Percentiles rank a stretch among this genome's conserved stretches.
These are phyloP conservation scores for Perkinsus marinus DNA, from an alignment of 169 alveolate genomes.

Conservation along the genomic window DNA sequence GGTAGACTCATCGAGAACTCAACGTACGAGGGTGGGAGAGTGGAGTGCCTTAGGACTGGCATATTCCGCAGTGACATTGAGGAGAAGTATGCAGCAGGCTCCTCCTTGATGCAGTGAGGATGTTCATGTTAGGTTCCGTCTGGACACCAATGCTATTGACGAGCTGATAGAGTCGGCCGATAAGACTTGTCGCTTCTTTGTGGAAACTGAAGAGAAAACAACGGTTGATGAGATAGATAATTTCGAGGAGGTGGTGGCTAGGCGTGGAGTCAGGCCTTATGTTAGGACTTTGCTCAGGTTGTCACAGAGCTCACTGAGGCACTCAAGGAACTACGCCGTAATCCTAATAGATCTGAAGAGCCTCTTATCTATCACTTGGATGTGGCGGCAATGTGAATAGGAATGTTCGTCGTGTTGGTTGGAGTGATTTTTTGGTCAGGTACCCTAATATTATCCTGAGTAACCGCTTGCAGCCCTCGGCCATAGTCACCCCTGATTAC, in stretches of 20 bases:
- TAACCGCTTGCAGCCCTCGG: conserved; percentile 96
- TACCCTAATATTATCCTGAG: conserved; percentile 98
- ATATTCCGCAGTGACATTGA: conserved; percentile 88
- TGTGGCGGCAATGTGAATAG: conserved; percentile 93
- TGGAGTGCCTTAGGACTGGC: conserved; percentile 88
- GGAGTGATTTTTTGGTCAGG: not conserved
- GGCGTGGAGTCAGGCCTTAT: not conserved
- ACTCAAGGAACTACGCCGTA: conserved; percentile 16
- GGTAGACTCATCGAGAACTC: conserved; percentile 50
- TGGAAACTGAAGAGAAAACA: conserved; percentile 50
- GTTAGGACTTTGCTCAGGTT: too few species aligned
- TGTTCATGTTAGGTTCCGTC: not conserved
- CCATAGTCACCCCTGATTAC: conserved; percentile 77
- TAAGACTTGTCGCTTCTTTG: conserved; percentile 12
- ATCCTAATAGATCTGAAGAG: conserved; percentile 26
- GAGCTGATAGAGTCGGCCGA: not conserved
- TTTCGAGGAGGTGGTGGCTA: conserved; percentile 48
- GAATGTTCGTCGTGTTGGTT: not conserved
- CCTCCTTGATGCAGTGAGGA: conserved; percentile 49
- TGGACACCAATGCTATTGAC: not conserved
- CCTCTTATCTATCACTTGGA: conserved; percentile 95
- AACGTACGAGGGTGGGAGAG: conserved; percentile 90
- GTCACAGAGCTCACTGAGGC: conserved; percentile 7
- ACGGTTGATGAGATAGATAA: conserved; percentile 50
- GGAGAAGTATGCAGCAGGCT: conserved; percentile 75